These are phyloP conservation scores for Malus orientalis DNA, from an alignment of 306 rosid species.

Conservation along the genomic window DNA sequence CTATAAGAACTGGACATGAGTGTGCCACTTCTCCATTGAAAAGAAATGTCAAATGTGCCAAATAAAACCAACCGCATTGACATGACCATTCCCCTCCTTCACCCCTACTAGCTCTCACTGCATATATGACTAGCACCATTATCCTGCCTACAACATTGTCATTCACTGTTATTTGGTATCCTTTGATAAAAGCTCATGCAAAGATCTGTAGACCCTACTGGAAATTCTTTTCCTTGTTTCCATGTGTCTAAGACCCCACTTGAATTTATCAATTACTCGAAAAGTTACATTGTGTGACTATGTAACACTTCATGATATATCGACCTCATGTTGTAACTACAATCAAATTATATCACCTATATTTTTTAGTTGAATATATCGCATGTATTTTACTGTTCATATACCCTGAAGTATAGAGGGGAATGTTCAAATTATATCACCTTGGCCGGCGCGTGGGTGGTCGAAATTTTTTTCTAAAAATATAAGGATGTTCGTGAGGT, in stretches of 20 bases:
- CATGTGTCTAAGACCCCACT: neutral
- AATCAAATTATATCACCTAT: neutral
- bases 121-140: neutral
- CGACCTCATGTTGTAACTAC: too few relatives aligned
- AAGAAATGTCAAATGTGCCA: neutral
- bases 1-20: neutral
- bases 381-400: too few relatives aligned
- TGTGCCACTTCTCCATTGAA: neutral
- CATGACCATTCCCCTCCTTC: neutral
- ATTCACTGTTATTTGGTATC: neutral
- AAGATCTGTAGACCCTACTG: neutral
- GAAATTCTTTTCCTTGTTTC: neutral
- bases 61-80: neutral
- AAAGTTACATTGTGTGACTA: neutral
- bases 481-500: too few relatives aligned
- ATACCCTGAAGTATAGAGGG: too few relatives aligned
- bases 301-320: too few relatives aligned
- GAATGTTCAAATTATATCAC: too few relatives aligned
- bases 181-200: neutral
- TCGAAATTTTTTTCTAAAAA: too few relatives aligned
- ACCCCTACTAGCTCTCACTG: neutral
- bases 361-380: too few relatives aligned
- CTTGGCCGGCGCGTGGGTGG: too few relatives aligned
- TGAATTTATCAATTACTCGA: neutral
- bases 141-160: neutral